Evolutionary conservation across 768 basidiomycete genomes (phyloP).

Genomic region (Phaffia australis): DNA sequence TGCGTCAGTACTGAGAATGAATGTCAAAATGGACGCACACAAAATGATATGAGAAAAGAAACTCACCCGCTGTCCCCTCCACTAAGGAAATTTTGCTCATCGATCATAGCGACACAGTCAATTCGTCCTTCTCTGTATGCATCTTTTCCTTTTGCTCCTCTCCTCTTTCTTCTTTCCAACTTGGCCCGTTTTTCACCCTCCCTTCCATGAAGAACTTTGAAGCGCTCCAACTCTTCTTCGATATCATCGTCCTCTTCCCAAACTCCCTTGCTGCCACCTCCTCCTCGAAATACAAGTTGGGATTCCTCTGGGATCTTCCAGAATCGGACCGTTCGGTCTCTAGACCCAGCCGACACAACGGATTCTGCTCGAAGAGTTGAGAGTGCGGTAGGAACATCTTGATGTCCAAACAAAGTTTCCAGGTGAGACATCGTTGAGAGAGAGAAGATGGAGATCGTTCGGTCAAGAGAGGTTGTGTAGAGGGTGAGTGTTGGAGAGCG

Average conservation of each 20-base stretch:
- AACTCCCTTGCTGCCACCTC: slow-evolving; percentile 62
- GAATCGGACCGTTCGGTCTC: slow-evolving; percentile 82
- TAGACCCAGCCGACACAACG: slow-evolving; percentile 73
- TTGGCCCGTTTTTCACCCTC: slow-evolving; percentile 44
- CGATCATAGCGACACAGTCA: slow-evolving; percentile 87
- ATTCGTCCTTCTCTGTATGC: slow-evolving; percentile 80
- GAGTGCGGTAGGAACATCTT: slow-evolving; percentile 67
- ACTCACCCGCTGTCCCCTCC: slow-evolving; percentile 94
- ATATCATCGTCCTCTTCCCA: slow-evolving; percentile 48
- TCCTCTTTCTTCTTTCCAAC: slow-evolving; percentile 43
- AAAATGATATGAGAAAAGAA: slow-evolving; percentile 7
- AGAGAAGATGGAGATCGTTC: slow-evolving; percentile 49
- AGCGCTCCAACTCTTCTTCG: slow-evolving; percentile 52
- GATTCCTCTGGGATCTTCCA: slow-evolving; percentile 96
- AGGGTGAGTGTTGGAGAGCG: slow-evolving; percentile 43
- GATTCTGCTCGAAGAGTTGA: slow-evolving; percentile 74
- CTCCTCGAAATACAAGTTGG: slow-evolving; percentile 91
- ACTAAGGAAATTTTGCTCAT: slow-evolving; percentile 81
- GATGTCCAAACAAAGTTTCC: slow-evolving; percentile 94
- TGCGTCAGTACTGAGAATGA: background rate
- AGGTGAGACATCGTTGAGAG: slow-evolving; percentile 72
- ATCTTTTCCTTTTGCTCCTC: slow-evolving; percentile 38
- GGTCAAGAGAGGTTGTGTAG: slow-evolving; percentile 76
- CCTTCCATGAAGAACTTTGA: slow-evolving; percentile 37
- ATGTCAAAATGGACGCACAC: background rate